Evolutionary conservation across 371 early-diverging fungal genomes (phyloP), one percentile per base, ranked within the genome.

Genomic region (Circinella minor): DNA sequence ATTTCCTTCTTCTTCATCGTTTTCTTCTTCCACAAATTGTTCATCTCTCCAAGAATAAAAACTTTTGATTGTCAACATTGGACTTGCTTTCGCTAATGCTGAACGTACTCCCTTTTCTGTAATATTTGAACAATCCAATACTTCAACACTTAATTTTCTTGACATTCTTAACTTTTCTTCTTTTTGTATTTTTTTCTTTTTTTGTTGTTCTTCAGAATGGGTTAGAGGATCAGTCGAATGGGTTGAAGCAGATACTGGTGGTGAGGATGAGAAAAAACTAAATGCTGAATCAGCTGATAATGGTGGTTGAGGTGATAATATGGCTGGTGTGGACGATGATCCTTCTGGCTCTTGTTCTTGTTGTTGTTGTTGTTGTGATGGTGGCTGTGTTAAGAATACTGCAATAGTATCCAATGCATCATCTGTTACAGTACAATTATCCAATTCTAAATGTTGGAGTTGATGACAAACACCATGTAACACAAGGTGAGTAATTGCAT

Each of bases 121-220:
- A 36, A 84, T 77, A 55, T 79, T 80, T 11, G 75, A 65, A 65
- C 85, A 84, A 70, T 84, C 85, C 51, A 81, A 54, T 1, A 82
- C 85, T 51, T 82, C 81, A 0, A 84, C 54, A 20, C 67, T 81
- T 3, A 84, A 68, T 11, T 65, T 61, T 70, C 63, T 14, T 13
- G 51, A 34, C 36, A 59, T 27, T 27, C 27, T 27, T 27, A 27
- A 2, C 27, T 27, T 27, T 2, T 27, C 27, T 27, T 27, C 27
- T 27, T 27, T 27, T 27, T 27, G 27, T 6, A 51, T 46, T 13
- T 48, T 36, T 9, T 48, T 37, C 17, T 55, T 34, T 5, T 34
- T 20, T 20, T 11, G 7, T 34, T 18, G 57, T 47, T 47, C 51
- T 17, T 51, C 15, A 51, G 14, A 8, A 51, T 38, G 38, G 51